Conservation (phyloP, 2,329 filamentous ascomycete species). For the Tolypocladium amazonense region DNA sequence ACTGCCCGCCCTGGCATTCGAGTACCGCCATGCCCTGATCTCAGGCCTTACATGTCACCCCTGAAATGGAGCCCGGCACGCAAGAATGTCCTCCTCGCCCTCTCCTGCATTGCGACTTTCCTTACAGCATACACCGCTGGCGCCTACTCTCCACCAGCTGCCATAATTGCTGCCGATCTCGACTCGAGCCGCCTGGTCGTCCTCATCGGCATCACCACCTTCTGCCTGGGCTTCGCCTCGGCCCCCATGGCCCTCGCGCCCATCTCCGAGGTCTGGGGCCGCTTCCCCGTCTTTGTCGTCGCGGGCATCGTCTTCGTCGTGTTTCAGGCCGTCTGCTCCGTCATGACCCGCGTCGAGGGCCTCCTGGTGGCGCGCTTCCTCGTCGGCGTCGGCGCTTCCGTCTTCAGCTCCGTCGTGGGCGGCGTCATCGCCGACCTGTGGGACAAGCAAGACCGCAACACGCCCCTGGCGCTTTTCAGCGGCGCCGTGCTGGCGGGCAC, state of each 20-base stretch:
- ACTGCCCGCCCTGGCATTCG: constrained; percentile 13
- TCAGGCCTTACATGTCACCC: constrained; percentile 58
- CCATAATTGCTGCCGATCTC: constrained; percentile 56
- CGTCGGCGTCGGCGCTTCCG: constrained; percentile 64
- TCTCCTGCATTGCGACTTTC: constrained; percentile 67
- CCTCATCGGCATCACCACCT: constrained; percentile 69
- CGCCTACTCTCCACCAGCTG: constrained; percentile 61
- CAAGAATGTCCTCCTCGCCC: constrained; percentile 60
- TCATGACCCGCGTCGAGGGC: constrained; percentile 57
- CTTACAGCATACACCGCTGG: constrained; percentile 75
- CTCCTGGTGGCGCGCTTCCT: constrained; percentile 70
- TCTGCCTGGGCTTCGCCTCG: constrained; percentile 69
- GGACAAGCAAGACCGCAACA: constrained; percentile 67
- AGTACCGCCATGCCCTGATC: constrained; percentile 51
- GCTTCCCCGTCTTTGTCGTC: constrained; percentile 69
- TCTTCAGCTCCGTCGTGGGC: constrained; percentile 84
- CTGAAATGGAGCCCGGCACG: constrained; percentile 59
- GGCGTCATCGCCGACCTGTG: constrained; percentile 85
- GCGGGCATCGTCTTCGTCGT: constrained; percentile 62
- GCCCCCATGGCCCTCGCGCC: constrained; percentile 85
- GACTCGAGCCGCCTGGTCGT: constrained; percentile 53
- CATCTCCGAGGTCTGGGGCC: constrained; percentile 79
- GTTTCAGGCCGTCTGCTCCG: constrained; percentile 63
- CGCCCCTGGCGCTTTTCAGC: constrained; percentile 84
- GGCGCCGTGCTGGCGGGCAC: constrained; percentile 69